Evolutionary conservation across 1,284 basidiomycete species (phyloP), one percentile per base, ranked within the genome.

Genomic region (Puccinia polysora): DNA sequence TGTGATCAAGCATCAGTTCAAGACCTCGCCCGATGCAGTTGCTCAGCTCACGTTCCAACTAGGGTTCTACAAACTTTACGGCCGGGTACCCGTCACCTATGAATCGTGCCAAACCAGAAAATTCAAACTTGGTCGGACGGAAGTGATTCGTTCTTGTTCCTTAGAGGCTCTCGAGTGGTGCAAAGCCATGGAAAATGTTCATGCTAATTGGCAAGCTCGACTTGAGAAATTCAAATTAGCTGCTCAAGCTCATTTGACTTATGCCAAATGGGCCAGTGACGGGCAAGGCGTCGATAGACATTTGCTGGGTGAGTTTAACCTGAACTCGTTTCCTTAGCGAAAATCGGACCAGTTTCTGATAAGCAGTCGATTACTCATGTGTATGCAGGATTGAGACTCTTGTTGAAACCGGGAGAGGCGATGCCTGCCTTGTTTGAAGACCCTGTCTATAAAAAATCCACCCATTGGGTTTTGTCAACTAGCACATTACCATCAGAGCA

Each of bases 221-320:
- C 91, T 4, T 85, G 86, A 15, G 81, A 82, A 55, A 56, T 92
- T 97, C 84, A 85, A 87, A 73, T 83, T 83, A 28, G 95, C 95
- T 0, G 87, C 87, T 10, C 82, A 84, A 49, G 85, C 93, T 58
- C 96, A 98, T 81, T 83, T 91, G 75, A 85, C 89, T 79, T 97
- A 97, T 80, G 87, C 90, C 1, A 83, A 84, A 4, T 93, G 91
- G 87, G 93, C 94, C 0, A 90, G 93, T 4, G 91, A 96, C 75
- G 95, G 89, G 0, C 88, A 91, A 80, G 96, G 94, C 64, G 92
- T 98, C 30, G 96, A 98, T 81, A 85, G 95, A 47, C 95, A 98
- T 81, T 82, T 98, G 71, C 97, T 95, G 80, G 96, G 80, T 73
- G 18, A 60, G 36, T 34, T 25, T n/a, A 15, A 60, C 12, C 45